Conservation (phyloP, 495 filamentous ascomycete genomes). For the Penicillium atrosanguineum region DNA sequence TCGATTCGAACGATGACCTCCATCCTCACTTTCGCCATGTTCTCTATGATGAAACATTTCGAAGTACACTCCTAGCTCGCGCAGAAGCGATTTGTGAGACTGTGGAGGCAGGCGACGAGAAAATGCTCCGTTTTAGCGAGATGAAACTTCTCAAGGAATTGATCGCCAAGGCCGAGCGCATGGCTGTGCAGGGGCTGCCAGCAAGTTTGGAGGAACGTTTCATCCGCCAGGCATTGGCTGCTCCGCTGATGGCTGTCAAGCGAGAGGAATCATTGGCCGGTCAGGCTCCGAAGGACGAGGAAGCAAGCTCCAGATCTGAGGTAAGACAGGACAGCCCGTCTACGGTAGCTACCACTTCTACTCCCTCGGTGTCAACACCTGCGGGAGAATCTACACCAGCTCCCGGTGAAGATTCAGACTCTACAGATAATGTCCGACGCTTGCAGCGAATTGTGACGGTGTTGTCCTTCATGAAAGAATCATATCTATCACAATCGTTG, state of each 20-base stretch:
- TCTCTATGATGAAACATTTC: slow-evolving; percentile 46
- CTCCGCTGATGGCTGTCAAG: slow-evolving; percentile 65
- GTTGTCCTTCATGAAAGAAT: slow-evolving; percentile 70
- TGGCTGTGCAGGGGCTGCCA: slow-evolving; percentile 65
- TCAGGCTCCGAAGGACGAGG: slow-evolving; percentile 12
- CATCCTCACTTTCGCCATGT: slow-evolving; percentile 57
- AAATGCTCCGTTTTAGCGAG: slow-evolving; percentile 73
- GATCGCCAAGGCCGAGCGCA: slow-evolving; percentile 65
- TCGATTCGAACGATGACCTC: slow-evolving; percentile 61
- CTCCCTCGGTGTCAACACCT: slow-evolving; percentile 44
- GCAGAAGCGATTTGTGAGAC: slow-evolving; percentile 71
- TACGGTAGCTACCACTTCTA: slow-evolving; percentile 34
- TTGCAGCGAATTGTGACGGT: slow-evolving; percentile 74
- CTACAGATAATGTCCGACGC: slow-evolving; percentile 49
- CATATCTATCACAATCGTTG: slow-evolving; percentile 62
- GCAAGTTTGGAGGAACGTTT: slow-evolving; percentile 83
- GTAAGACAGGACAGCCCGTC: slow-evolving; percentile 33
- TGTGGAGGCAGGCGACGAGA: slow-evolving; percentile 77
- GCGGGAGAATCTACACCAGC: slow-evolving; percentile 32
- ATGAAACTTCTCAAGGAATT: slow-evolving; percentile 67
- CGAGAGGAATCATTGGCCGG: slow-evolving; percentile 37
- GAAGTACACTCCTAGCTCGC: slow-evolving; percentile 42
- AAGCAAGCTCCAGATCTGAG: slow-evolving; percentile 28
- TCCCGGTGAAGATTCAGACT: slow-evolving; percentile 28
- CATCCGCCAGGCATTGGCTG: slow-evolving; percentile 69